Evolutionary conservation across 805 yeast species (phyloP), one percentile per base, ranked within the genome.

Genomic region (Groenewaldozyma tartarivorans): DNA sequence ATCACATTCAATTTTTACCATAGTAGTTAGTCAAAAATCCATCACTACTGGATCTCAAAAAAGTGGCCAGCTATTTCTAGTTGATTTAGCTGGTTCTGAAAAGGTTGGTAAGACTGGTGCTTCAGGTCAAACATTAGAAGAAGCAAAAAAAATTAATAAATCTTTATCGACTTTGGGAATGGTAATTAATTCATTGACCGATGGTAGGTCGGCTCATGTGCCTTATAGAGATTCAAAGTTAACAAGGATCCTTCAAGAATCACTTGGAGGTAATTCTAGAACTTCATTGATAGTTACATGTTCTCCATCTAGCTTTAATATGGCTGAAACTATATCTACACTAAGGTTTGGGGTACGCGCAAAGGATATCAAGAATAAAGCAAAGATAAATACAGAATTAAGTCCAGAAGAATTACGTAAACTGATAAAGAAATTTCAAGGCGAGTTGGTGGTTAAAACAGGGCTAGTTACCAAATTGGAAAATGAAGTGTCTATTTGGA

Each of bases 21-120:
- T 88, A 3, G 72, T 72, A 38, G 62, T 87, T 4, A 65, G 72
- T n/a, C 90, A 82, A 52, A 74, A 73, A 53, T 69, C 72, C 49
- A 46, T 66, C 16, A 60, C 60, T 3, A 67, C 71, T n/a, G 83
- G 81, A 11, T 68, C 75, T 4, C 66, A 73, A 17, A 80, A 75
- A 54, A 66, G 69, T 30, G 79, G 87, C 4, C 76, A 74, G 44
- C 65, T 86, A 45, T 81, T 78, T 51, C 59, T 86, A 29, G 90
- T 85, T 9, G 96, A 86, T 61, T 67, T 86, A 48, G 95, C 95
- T 0, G 95, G 95, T 4, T 79, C 90, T 18, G 95, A 88, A 58
- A 82, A 78, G 56, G 75, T 79, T 30, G 76, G 77, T 43, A 80
- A 77, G 48, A 76, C 92, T 0, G 90, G 92, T 2, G 90, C 88